A percentile compares a stretch with the other conserved stretches of the same genome.
Evolutionary conservation across 495 filamentous ascomycete genomes (phyloP).

Genomic region (Melanomma pulvis-pyrius): DNA sequence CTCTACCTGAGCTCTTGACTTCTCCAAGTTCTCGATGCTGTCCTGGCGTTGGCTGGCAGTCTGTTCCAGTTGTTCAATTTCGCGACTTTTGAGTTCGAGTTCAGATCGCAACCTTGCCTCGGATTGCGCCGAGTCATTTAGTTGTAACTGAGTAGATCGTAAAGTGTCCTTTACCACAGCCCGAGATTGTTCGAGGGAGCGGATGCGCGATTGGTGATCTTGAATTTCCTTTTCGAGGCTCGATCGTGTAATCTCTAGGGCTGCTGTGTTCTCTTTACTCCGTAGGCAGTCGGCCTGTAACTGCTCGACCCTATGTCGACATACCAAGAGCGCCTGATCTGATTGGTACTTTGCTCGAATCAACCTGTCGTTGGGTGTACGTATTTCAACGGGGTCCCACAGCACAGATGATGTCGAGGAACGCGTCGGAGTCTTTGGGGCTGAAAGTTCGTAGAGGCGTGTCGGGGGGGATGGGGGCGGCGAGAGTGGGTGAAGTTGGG

Average conservation of each 20-base stretch:
- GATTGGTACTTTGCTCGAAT: constrained; percentile 34
- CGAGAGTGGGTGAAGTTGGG: constrained; percentile 14
- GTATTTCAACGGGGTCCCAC: constrained; percentile 19
- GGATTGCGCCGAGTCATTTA: constrained; percentile 17
- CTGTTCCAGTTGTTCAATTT: constrained; percentile 27
- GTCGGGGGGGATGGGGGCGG: constrained; percentile 32
- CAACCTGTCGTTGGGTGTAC: constrained; percentile 23
- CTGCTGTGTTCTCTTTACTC: constrained; percentile 17
- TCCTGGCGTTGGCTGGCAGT: neutral
- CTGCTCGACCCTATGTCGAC: constrained; percentile 24
- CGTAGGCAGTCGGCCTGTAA: constrained; percentile 34
- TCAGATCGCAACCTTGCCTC: constrained; percentile 23
- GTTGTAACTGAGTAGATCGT: constrained; percentile 11
- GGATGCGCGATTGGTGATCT: constrained; percentile 22
- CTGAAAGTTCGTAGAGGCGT: constrained; percentile 8
- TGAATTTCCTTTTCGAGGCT: constrained; percentile 28
- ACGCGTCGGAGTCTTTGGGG: constrained; percentile 5
- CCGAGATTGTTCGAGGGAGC: constrained; percentile 22
- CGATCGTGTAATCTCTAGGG: constrained; percentile 11
- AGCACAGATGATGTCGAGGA: neutral
- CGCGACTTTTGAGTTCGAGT: constrained; percentile 15
- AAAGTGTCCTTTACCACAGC: constrained; percentile 17
- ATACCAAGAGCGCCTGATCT: constrained; percentile 29
- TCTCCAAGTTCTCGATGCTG: constrained; percentile 14
- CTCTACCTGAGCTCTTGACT: constrained; percentile 11